Evolutionary conservation across 306 rosid species (phyloP), one percentile per base, ranked within the genome.

Genomic region (Crataegus laevigata): DNA sequence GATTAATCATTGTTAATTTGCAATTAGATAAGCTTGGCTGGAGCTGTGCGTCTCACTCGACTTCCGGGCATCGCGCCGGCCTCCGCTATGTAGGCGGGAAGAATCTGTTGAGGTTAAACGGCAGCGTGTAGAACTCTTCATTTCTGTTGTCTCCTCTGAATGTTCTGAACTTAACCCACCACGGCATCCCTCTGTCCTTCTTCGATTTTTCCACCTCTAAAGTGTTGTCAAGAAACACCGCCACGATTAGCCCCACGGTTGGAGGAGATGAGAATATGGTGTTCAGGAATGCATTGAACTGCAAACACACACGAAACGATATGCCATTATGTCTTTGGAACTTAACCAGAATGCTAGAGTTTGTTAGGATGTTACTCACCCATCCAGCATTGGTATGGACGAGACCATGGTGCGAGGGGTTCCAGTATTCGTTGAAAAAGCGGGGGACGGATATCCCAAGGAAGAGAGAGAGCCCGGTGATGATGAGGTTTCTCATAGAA

Each of bases 101-200:
- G 78, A 94, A 94, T 52, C 93, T 82, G 87, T 94, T 94, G 80
- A 94, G 96, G 79, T 94, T 94, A 81, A 94, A 94, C 1, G 99
- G 99, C 80, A 94, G 75, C 24, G 91, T 92, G 59, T 94, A 94
- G 83, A 94, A 94, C 76, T 92, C 99, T 87, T 94, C 99, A 21
- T 94, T 94, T 83, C 97, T 87, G 63, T 89, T 94, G 70, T 94
- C 99, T 78, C 99, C 99, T 85, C 90, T 82, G 26, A 94, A 94
- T 1, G 96, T 85, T 84, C 97, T 84, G 83, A 94, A 94, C 88
- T 92, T 94, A 34, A 88, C 90, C 99, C 99, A 94, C 97, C 99
- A 94, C 5, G 99, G 97, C 99, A 94, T 94, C 25, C 99, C 99
- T 43, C 97, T 76, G 65, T 94, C 98, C 73, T 89, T 94, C 88